Percentiles rank a stretch among this genome's conserved stretches.
These are phyloP conservation scores for Elongisporangium undulatum DNA, from an alignment of 352 stramenopile species.

Conservation along the genomic window DNA sequence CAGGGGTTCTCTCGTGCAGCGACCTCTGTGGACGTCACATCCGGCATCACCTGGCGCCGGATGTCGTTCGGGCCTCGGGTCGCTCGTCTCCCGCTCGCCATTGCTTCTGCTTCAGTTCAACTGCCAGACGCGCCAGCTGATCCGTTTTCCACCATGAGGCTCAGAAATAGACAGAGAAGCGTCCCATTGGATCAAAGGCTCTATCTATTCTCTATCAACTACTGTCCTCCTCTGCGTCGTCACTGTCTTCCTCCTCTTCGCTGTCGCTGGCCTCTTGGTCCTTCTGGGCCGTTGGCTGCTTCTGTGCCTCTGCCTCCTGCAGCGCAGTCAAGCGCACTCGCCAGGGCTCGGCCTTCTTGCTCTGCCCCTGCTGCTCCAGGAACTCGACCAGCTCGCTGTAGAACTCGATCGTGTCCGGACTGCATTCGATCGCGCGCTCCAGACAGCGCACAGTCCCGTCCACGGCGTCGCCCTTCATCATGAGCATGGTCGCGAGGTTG, in stretches of 20 bases:
- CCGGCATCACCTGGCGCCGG: neutral
- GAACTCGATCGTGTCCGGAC: constrained; percentile 37
- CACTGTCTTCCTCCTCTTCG: constrained; percentile 4
- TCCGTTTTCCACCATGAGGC: too few species aligned
- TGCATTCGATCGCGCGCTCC: constrained; percentile 37
- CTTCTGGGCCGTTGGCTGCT: constrained; percentile 1
- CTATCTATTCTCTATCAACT: neutral
- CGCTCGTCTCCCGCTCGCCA: neutral
- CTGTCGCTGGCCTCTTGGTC: constrained; percentile 1
- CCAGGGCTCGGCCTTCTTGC: constrained; percentile 14
- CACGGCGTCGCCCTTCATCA: constrained; percentile 25
- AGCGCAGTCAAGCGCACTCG: constrained; percentile 3
- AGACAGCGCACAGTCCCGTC: constrained; percentile 24
- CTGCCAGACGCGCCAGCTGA: neutral
- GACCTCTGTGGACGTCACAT: neutral
- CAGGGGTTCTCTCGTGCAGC: neutral
- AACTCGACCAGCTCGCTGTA: constrained; percentile 43
- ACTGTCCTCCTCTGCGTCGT: neutral
- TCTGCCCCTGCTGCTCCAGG: constrained; percentile 22
- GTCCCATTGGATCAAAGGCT: neutral
- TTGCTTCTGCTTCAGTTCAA: neutral
- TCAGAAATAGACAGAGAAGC: neutral
- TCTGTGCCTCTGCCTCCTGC: neutral
- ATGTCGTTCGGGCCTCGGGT: neutral
- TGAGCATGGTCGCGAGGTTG: constrained; percentile 68